phyloP scores from a whole-genome alignment of 257 asterid genomes.

The Solanum infundibuliforme region DNA sequence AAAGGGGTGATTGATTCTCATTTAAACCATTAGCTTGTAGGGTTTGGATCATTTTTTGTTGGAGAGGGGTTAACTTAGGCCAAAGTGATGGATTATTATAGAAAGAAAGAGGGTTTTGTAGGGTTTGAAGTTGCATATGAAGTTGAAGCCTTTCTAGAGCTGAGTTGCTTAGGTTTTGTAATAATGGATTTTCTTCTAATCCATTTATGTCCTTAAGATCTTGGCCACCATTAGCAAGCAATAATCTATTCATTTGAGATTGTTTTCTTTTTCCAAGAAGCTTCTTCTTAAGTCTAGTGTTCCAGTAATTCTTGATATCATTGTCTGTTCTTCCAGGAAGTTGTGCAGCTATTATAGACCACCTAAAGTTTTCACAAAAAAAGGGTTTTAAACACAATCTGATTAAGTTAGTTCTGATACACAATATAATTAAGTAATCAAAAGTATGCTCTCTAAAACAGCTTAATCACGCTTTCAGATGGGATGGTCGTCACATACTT shows the following conservation, averaged over 20 bases:
- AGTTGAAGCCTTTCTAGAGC: constrained; percentile 91
- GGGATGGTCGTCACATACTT: not conserved
- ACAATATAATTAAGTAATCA: not conserved
- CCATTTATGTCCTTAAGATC: constrained; percentile 15
- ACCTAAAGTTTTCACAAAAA: constrained; percentile 18
- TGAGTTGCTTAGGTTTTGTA: constrained; percentile 60
- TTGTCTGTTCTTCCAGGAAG: constrained; percentile 93
- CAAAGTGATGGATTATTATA: constrained; percentile 44
- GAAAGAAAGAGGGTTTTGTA: constrained; percentile 45
- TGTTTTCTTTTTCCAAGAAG: constrained; percentile 68
- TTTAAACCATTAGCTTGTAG: constrained; percentile 6
- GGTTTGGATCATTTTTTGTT: constrained; percentile 37
- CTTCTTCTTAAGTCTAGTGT: constrained; percentile 76
- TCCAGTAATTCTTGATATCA: constrained; percentile 94
- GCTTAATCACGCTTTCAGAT: not conserved
- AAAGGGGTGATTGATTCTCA: not conserved
- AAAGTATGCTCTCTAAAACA: not conserved
- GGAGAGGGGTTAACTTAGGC: constrained; percentile 48
- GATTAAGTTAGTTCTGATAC: not conserved
- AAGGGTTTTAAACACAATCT: not conserved
- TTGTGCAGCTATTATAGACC: constrained; percentile 98
- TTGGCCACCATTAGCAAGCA: constrained; percentile 14
- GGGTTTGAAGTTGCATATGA: constrained; percentile 67
- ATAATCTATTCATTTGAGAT: constrained; percentile 21
- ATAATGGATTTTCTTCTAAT: constrained; percentile 17